phyloP scores from a whole-genome alignment of 148 eudicot species.

The Arbutus unedo region DNA sequence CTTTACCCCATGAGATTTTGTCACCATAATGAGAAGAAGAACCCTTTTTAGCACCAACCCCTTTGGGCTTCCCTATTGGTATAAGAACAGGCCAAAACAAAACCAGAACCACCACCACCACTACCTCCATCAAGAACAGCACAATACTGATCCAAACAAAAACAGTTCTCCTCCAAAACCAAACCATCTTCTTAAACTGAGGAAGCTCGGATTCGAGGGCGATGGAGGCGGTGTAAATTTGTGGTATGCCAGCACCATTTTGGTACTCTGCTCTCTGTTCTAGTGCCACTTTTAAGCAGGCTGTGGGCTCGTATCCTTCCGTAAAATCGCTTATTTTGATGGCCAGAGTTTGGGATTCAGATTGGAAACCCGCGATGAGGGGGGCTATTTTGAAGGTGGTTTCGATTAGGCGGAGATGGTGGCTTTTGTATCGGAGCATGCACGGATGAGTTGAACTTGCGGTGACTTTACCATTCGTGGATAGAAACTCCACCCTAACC shows the following conservation, averaged over 20 bases:
- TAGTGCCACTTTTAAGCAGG: conserved; percentile 32
- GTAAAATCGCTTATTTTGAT: conserved; percentile 22
- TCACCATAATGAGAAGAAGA: background rate
- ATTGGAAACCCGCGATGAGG: conserved; percentile 33
- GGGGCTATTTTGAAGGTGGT: conserved; percentile 28
- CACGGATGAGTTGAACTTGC: conserved; percentile 37
- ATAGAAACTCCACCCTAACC: conserved; percentile 42
- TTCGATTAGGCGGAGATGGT: conserved; percentile 21
- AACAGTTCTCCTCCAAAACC: conserved; percentile 41
- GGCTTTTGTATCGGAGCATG: conserved; percentile 39
- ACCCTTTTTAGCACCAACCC: background rate
- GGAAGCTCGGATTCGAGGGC: conserved; percentile 35
- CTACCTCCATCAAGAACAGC: conserved; percentile 26
- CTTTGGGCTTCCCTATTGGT: conserved; percentile 12
- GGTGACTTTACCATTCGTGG: conserved; percentile 25
- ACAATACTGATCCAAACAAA: conserved; percentile 36
- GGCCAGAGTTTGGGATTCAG: conserved; percentile 32
- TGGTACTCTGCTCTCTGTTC: conserved; percentile 41
- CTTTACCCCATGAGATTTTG: conserved; percentile 16
- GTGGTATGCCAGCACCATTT: conserved; percentile 39
- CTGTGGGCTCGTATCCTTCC: conserved; percentile 32
- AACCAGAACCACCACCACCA: conserved; percentile 20
- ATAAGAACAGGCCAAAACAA: conserved; percentile 25
- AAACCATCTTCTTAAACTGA: conserved; percentile 28
- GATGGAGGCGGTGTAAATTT: conserved; percentile 34